Conservation (phyloP, 164 flowering plant genomes). For the Warburgia ugandensis region DNA sequence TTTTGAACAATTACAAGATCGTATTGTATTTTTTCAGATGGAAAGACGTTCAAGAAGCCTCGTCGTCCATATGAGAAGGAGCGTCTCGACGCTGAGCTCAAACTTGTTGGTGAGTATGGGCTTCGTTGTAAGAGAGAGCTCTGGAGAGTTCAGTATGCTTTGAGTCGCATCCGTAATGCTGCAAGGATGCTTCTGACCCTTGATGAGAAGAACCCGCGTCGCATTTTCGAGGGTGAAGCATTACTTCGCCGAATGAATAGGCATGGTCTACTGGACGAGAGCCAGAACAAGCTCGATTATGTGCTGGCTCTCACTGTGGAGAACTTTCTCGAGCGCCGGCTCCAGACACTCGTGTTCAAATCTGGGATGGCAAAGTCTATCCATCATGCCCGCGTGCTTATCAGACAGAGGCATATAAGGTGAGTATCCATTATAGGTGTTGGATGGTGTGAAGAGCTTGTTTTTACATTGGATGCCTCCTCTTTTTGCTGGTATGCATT, state of each 20-base stretch:
- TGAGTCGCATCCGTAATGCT: constrained; percentile 56
- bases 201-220: constrained; percentile 52
- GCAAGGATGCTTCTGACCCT: constrained; percentile 60
- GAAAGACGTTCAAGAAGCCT: constrained; percentile 64
- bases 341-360: constrained; percentile 62
- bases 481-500: too few relatives aligned
- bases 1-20: too few relatives aligned
- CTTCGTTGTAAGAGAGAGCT: constrained; percentile 62
- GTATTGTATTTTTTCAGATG: constrained; percentile 30
- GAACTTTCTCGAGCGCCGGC: constrained; percentile 63
- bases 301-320: constrained; percentile 64
- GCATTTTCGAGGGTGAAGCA: constrained; percentile 65
- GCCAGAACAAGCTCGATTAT: constrained; percentile 68
- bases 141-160: constrained; percentile 62
- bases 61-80: constrained; percentile 66
- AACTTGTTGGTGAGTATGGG: constrained; percentile 65
- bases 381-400: constrained; percentile 60
- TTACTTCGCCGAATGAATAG: constrained; percentile 57
- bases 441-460: too few relatives aligned
- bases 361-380: constrained; percentile 66
- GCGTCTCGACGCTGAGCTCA: constrained; percentile 58
- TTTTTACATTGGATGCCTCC: too few relatives aligned
- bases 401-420: constrained; percentile 62
- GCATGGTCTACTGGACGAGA: constrained; percentile 60
- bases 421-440: too few relatives aligned